Evolutionary conservation across 495 filamentous ascomycete genomes (phyloP).

Genomic region (Penicillium argentinense): DNA sequence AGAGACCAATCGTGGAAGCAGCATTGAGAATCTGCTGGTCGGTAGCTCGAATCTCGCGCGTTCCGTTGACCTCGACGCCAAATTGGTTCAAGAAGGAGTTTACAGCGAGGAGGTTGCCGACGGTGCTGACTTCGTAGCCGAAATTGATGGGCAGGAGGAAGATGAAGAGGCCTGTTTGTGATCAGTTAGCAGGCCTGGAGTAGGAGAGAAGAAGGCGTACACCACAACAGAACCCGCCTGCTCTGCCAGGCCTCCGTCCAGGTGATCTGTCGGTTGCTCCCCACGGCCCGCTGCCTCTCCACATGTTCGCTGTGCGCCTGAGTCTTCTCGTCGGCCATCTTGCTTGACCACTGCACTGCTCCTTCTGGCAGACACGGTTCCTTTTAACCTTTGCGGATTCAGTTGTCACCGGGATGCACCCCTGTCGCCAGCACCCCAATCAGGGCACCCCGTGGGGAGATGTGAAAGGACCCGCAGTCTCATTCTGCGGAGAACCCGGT

Average conservation of each 20-base stretch:
- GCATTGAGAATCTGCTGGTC: neutral
- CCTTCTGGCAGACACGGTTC: too few relatives aligned
- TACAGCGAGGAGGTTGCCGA: neutral
- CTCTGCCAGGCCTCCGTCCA: neutral
- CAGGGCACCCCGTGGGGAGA: neutral
- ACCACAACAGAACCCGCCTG: neutral
- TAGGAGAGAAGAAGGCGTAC: neutral
- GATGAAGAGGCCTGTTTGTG: neutral
- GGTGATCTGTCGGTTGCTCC: neutral
- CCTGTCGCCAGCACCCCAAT: neutral
- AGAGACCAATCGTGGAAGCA: neutral
- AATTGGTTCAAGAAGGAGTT: neutral
- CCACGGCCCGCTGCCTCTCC: too few relatives aligned
- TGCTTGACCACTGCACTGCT: too few relatives aligned
- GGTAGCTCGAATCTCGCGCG: neutral
- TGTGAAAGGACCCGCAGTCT: too few relatives aligned
- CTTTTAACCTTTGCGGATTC: too few relatives aligned
- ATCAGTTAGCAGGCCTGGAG: neutral
- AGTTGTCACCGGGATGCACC: too few relatives aligned
- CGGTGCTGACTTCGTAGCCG: neutral
- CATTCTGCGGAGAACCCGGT: neutral
- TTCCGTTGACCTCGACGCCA: neutral
- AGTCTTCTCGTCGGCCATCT: neutral
- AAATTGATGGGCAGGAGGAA: neutral
- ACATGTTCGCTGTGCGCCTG: neutral